A percentile compares a stretch with the other conserved stretches of the same genome.
These are phyloP conservation scores for Annona squamosa DNA, from an alignment of 164 flowering plant genomes.

Conservation along the genomic window DNA sequence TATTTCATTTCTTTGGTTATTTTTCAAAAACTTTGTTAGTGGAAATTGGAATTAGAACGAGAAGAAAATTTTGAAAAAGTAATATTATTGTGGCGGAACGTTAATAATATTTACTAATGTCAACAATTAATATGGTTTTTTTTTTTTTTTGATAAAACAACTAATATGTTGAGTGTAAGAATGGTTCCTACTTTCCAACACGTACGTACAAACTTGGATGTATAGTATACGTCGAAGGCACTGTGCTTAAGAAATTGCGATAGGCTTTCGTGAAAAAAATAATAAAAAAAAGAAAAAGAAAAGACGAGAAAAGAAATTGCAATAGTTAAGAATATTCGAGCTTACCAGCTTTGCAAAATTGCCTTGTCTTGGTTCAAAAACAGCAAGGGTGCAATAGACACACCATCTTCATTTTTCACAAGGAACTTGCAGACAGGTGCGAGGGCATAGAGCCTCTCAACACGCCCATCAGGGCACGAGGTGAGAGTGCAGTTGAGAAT, in stretches of 20 bases:
- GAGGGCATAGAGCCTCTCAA: slow-evolving; percentile 62
- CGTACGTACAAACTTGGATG: too few species aligned
- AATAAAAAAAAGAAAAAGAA: background rate
- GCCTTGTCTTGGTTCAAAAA: slow-evolving; percentile 87
- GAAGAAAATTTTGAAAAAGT: too few species aligned
- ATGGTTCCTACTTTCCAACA: too few species aligned
- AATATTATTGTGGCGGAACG: too few species aligned
- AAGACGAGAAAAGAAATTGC: background rate
- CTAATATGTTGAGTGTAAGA: too few species aligned
- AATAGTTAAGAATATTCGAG: background rate
- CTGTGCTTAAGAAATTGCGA: background rate
- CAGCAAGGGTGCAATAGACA: slow-evolving; percentile 45
- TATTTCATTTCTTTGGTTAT: too few species aligned
- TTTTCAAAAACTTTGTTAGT: too few species aligned
- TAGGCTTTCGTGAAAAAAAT: background rate
- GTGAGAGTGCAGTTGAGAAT: slow-evolving; percentile 40
- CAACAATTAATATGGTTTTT: too few species aligned
- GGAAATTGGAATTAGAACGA: too few species aligned
- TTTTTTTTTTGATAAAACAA: too few species aligned
- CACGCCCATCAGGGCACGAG: slow-evolving; percentile 30
- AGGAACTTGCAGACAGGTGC: slow-evolving; percentile 70
- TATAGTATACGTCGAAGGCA: too few species aligned
- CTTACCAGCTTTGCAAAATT: slow-evolving; percentile 90
- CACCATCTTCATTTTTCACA: slow-evolving; percentile 65
- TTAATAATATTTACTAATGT: too few species aligned